A percentile compares a stretch with the other conserved stretches of the same genome.
These are phyloP conservation scores for Chenopodium suecicum DNA, from an alignment of 148 eudicot genomes.

Conservation along the genomic window DNA sequence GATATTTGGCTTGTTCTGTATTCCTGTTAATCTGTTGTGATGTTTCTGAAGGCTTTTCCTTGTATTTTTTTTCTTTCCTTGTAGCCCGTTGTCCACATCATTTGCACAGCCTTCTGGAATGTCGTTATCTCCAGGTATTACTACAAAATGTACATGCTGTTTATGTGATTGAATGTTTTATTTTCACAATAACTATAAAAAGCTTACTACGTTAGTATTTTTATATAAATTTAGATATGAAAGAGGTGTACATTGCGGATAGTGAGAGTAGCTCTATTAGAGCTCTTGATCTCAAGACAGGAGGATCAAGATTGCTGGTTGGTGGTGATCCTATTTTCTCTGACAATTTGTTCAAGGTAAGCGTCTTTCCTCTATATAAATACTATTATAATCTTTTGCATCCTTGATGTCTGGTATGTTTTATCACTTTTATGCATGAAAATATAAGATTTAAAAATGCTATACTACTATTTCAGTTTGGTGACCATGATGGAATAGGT, in stretches of 20 bases:
- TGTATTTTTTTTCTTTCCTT: constrained; percentile 14
- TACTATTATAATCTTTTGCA: background rate
- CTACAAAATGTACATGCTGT: background rate
- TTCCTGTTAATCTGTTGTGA: background rate
- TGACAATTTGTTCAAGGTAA: constrained; percentile 88
- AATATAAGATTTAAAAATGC: constrained; percentile 10
- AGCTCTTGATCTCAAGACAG: constrained; percentile 78
- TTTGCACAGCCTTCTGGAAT: constrained; percentile 99
- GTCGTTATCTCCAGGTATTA: constrained; percentile 78
- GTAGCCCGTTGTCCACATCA: constrained; percentile 78
- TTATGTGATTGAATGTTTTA: background rate
- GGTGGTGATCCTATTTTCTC: constrained; percentile 87
- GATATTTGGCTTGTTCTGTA: background rate
- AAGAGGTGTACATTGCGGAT: constrained; percentile 86
- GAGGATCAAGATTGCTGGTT: constrained; percentile 88
- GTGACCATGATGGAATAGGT: constrained; percentile 90
- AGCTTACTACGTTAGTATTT: background rate
- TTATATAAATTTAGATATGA: constrained; percentile 44
- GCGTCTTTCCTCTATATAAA: background rate
- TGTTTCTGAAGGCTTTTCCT: constrained; percentile 19
- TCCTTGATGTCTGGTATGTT: constrained; percentile 4
- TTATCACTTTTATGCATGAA: background rate
- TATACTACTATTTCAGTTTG: constrained; percentile 52
- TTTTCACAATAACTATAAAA: background rate
- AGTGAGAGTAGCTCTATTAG: constrained; percentile 98